Base-by-base conservation (phyloP, 768 basidiomycete species). In the Tulasnella sp. region DNA sequence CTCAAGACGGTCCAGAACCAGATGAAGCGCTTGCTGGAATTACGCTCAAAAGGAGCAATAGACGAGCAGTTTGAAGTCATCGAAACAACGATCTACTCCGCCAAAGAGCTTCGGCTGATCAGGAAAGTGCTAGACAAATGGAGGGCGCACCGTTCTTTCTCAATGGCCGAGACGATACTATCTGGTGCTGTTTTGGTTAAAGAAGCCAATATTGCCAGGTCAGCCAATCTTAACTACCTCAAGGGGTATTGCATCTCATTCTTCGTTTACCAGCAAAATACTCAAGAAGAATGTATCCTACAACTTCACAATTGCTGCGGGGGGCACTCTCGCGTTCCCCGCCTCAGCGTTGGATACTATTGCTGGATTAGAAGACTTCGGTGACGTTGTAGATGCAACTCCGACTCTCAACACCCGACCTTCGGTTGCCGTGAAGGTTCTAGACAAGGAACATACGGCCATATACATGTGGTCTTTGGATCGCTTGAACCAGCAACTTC, bases 121-220 rank as follows among this genome's bases (percentile, higher is more conserved):
- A 90, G 93, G 83, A 93, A 92, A 84, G 94, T 93, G 12, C 85
- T 99, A 83, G 92, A 93, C 82, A 91, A 90, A 83, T 99, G 97
- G 97, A 89, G 94, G 82, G 89, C 91, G 0, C 92, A 95, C 86
- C 89, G 93, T 34, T 90, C 93, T 9, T 96, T 98, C 85, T 93
- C 93, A 0, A 97, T 99, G 95, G 95, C 97, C 1, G 97, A 99
- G 86, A 88, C 90, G 41, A 92, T 96, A 34, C 87, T 99, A 76
- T 92, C 93, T 8, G 93, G 90, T 84, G 97, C 97, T 14, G 92
- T 96, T 1, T 85, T 93, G 79, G 88, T 98, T 58, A 97, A 98
- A 86, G 98, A 99, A 86, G 97, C 96, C 7, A 98, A 98, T 85
- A 89, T 98, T 72, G 93, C 98, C 83, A 96, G 94, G 93, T 93